Percentiles rank a stretch among this genome's conserved stretches.
These are phyloP conservation scores for Pythium oligandrum DNA, from an alignment of 352 stramenopile species.

Conservation along the genomic window DNA sequence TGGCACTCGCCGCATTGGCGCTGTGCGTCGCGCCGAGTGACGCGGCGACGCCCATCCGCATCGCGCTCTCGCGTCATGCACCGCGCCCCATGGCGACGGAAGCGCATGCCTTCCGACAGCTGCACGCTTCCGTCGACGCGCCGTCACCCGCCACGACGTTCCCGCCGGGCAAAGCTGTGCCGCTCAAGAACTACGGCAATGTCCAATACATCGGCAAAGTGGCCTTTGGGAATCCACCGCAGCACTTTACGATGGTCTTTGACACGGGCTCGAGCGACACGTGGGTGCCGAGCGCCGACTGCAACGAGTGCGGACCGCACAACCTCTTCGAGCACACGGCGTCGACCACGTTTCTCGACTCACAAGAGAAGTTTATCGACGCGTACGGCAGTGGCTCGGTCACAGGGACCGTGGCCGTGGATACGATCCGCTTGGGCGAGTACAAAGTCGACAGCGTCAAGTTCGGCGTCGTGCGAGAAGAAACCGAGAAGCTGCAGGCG, in stretches of 20 bases:
- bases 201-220: conserved; percentile 78
- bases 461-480: conserved; percentile 68
- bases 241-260: conserved; percentile 68
- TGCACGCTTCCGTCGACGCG: neutral
- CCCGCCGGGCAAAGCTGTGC: conserved; percentile 34
- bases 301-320: conserved; percentile 47
- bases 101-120: conserved; percentile 9
- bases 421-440: conserved; percentile 63
- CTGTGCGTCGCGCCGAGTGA: too few species aligned
- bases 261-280: conserved; percentile 82
- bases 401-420: conserved; percentile 64
- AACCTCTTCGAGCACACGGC: conserved; percentile 39
- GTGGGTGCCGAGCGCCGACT: conserved; percentile 62
- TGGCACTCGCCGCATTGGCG: too few species aligned
- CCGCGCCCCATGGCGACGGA: neutral
- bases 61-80: conserved; percentile 18
- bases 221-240: conserved; percentile 64
- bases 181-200: conserved; percentile 79
- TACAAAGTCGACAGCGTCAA: conserved; percentile 69
- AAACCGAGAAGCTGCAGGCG: conserved; percentile 66
- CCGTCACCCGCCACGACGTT: conserved; percentile 6
- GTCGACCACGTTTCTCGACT: conserved; percentile 69
- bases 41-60: conserved; percentile 25
- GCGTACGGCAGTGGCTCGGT: conserved; percentile 81
- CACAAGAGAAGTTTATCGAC: conserved; percentile 71